A percentile compares a stretch with the other conserved stretches of the same genome.
Conservation (phyloP, 306 rosid genomes). For the Ormosia emarginata region DNA sequence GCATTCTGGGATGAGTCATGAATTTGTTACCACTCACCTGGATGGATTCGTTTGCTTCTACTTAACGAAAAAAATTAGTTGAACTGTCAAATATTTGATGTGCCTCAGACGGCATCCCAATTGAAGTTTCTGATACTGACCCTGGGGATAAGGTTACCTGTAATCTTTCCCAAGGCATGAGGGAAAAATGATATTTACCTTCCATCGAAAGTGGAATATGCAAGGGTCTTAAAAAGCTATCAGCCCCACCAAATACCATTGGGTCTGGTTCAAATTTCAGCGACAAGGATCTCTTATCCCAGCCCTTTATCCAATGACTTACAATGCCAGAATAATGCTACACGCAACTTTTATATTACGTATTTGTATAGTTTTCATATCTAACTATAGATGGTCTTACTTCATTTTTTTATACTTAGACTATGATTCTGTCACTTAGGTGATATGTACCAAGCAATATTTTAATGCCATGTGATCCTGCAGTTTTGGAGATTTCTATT, state of each 20-base stretch:
- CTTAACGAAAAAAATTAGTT: slow-evolving; percentile 4
- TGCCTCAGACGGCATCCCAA: not conserved
- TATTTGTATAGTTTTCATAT: too few species aligned
- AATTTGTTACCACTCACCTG: not conserved
- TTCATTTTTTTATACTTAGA: too few species aligned
- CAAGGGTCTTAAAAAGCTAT: not conserved
- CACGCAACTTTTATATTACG: too few species aligned
- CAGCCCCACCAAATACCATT: slow-evolving; percentile 3
- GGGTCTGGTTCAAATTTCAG: not conserved
- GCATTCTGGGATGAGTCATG: not conserved
- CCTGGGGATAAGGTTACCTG: not conserved
- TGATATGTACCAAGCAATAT: too few species aligned
- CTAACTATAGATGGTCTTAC: too few species aligned
- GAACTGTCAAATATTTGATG: slow-evolving; percentile 11
- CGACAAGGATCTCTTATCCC: not conserved
- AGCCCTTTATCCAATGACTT: not conserved
- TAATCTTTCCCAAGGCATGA: not conserved
- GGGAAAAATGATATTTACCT: slow-evolving; percentile 14
- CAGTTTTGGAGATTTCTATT: not conserved
- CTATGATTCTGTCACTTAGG: too few species aligned
- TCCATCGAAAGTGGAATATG: slow-evolving; percentile 7
- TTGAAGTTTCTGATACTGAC: slow-evolving; percentile 25
- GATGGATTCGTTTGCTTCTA: not conserved
- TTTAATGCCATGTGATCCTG: not conserved
- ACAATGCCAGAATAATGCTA: not conserved